Evolutionary conservation across 805 yeast genomes (phyloP), one percentile per base, ranked within the genome.

Genomic region (Saccharomycopsis synnaedendra): DNA sequence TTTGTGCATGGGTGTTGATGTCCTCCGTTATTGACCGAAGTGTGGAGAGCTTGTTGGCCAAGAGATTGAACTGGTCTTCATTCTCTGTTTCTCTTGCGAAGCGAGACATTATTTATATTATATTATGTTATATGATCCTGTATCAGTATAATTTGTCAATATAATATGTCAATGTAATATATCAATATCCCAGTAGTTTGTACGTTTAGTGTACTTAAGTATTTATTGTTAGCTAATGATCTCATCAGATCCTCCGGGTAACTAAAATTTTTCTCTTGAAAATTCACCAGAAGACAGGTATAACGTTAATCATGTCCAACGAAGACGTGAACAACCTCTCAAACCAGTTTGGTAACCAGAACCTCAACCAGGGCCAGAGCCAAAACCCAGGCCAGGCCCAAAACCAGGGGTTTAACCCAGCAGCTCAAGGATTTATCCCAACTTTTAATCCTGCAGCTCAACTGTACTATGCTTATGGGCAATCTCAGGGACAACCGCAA

Each of bases 21-120:
- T 83, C 90, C 53, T 75, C 74, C 45, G 86, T 82, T 30, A 84
- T 76, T 48, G 69, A 68, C 51, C 85, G 72, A 55, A 83, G 74
- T 1, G 80, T 70, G 1, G 85, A 72, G 37, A 83, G 66, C 59
- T 83, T 83, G 45, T 72, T 69, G 2, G 89, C 85, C 28, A 83
- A 68, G 53, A 71, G 74, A 53, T 81, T 75, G 53, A 83, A 69
- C 52, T 80, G 71, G 36, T 67, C 66, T 58, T 83, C 84, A 63
- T 84, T 84, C 70, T 82, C n/a, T 8, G 19, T 19, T 19, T 34
- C 37, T 34, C n/a, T 34, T 10, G n/a, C n/a, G n/a, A 34, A 34
- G 37, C n/a, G 19, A 19, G 19, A 19, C 19, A 19, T 19, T 19
- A 19, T 19, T 19, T 64, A 2, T 9, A 28, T 3, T 28, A 4